phyloP scores from a whole-genome alignment of 495 filamentous ascomycete genomes.

The Neurospora discreta region DNA sequence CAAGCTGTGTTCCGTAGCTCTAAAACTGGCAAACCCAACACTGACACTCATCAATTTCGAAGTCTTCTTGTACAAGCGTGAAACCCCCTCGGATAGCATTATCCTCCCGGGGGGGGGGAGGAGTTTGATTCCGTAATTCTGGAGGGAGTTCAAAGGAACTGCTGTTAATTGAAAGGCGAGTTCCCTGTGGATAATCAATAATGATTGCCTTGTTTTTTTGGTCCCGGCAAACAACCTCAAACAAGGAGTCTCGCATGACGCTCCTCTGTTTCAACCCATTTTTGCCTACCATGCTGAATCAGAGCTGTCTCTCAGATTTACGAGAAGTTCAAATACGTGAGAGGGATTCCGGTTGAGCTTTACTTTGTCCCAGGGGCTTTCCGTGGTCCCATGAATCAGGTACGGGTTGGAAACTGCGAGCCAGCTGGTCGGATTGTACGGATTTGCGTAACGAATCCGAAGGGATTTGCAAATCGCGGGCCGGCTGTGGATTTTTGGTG shows the following conservation, averaged over 20 bases:
- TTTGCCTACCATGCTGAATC: background rate
- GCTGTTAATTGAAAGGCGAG: background rate
- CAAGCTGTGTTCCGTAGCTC: background rate
- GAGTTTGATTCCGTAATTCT: background rate
- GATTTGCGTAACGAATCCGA: too few species aligned
- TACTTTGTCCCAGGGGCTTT: background rate
- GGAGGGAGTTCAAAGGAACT: background rate
- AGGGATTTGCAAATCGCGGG: too few species aligned
- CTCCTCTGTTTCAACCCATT: background rate
- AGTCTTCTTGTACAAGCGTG: background rate
- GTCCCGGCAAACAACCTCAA: background rate
- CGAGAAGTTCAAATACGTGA: background rate
- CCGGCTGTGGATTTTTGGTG: background rate
- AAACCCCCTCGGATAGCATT: background rate
- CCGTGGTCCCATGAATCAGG: background rate
- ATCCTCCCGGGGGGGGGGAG: too few species aligned
- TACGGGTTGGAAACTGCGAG: background rate
- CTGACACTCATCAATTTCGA: background rate
- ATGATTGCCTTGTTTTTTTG: background rate
- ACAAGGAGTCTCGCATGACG: background rate
- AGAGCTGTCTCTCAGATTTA: background rate
- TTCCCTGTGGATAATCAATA: background rate
- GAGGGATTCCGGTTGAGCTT: too few species aligned
- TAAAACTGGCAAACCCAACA: background rate
- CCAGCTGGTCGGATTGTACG: too few species aligned